Conservation (phyloP, 805 yeast genomes). For the Middelhovenomyces tepae region DNA sequence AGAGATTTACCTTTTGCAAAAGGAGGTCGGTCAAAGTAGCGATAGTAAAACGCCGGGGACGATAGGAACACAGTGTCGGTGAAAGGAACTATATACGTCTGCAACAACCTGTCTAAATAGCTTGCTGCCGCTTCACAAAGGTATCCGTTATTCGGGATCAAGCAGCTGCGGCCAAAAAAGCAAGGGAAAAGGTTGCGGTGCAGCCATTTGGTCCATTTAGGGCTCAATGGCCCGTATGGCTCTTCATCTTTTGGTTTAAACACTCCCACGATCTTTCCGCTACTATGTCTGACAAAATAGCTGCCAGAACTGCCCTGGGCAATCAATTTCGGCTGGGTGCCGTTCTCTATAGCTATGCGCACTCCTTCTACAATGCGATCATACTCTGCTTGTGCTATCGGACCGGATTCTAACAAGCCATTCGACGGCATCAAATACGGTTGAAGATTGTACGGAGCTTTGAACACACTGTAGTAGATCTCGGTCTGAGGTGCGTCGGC, state of each 20-base stretch:
- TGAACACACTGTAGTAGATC: constrained; percentile 50
- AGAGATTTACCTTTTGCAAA: constrained; percentile 10
- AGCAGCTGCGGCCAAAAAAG: constrained; percentile 64
- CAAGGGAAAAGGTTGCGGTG: constrained; percentile 71
- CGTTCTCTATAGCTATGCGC: constrained; percentile 38
- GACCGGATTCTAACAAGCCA: constrained; percentile 24
- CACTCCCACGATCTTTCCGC: constrained; percentile 41
- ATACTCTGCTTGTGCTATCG: constrained; percentile 28
- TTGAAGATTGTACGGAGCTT: constrained; percentile 27
- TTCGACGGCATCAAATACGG: constrained; percentile 26
- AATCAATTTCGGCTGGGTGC: constrained; percentile 44
- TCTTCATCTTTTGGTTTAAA: constrained; percentile 77
- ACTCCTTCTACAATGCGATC: constrained; percentile 35
- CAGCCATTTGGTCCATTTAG: constrained; percentile 74
- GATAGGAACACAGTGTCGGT: constrained; percentile 49
- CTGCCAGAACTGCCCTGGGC: constrained; percentile 64
- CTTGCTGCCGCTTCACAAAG: constrained; percentile 67
- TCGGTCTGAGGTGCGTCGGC: no score
- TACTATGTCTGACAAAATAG: constrained; percentile 43
- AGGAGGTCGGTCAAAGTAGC: constrained; percentile 37
- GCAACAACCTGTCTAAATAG: constrained; percentile 50
- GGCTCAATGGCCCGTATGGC: constrained; percentile 69
- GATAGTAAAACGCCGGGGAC: constrained; percentile 44
- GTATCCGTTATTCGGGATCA: constrained; percentile 66
- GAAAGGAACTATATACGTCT: constrained; percentile 53